Base-by-base conservation (phyloP, 2,329 filamentous ascomycete species). In the Calycina marina region DNA sequence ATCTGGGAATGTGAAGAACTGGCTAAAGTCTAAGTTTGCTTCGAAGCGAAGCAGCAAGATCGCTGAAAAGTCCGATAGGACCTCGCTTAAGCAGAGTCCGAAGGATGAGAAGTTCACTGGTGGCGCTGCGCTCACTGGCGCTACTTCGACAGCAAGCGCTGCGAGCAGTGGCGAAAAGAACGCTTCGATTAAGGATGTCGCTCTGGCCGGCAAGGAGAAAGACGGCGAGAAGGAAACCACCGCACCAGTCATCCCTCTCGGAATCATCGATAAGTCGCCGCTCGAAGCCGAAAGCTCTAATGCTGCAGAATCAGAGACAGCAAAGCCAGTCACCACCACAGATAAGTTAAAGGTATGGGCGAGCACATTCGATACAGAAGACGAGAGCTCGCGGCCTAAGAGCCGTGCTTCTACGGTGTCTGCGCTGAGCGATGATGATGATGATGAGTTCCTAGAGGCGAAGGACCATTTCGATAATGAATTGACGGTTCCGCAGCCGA, bases 11-110 rank as follows among this genome's bases (percentile, higher is more conserved):
- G 38, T 49, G 5, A 69, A 61, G 42, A 60, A 57, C 24, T 72
- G 69, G 69, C 56, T 73, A 33, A 71, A 65, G 48, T 64, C 61
- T 14, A 64, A 61, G 4, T 65, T 72, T 38, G 60, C 58, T 0
- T 55, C 57, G n/a, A 41, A 49, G 11, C 29, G 36, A n/a, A 46
- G 40, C 26, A 18, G 12, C 3, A 22, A 32, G 4, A 25, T 34
- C 9, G 28, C 16, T 11, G 31, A 40, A 17, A 31, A 37, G 12
- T 32, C 16, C 9, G 11, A 18, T 3, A 28, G 26, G 25, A 3
- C 11, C 8, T 16, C 8, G 15, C n/a, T 31, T 9, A 40, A 38
- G 6, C 35, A 39, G 25, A 33, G 15, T 3, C 22, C 17, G 11
- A 29, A 32, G 3, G 35, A 56, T 29, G 54, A 51, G 34, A 51